Evolutionary conservation across 2,329 filamentous ascomycete genomes (phyloP), one percentile per base, ranked within the genome.

Genomic region (Epichloe uncinata): DNA sequence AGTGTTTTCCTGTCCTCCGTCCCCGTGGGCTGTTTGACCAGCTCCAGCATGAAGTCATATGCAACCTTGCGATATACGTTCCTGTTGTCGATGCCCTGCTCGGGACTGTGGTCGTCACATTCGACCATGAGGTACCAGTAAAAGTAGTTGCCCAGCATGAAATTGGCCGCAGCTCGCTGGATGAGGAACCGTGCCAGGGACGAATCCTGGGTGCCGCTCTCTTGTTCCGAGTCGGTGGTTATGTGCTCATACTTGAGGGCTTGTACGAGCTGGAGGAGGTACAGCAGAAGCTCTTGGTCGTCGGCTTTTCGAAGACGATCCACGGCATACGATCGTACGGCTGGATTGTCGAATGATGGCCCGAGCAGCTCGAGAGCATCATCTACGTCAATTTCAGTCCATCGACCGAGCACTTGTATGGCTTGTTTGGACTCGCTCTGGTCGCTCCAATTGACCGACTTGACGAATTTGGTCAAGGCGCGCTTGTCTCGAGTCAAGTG

Each of bases 81-180:
- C 43, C 87, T 84, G 61, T 91, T 85, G 50, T 83, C 81, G 4
- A 79, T 73, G 20, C 81, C 77, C 58, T 90, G 87, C 42, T 88
- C 84, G 3, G 81, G 80, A 56, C 85, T 89, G 52, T 75, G 73
- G 63, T 96, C 91, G 58, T 94, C 88, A 57, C 90, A 94, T 68
- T 98, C 94, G 1, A 98, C 93, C 82, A 96, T 96, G 2, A 98
- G 75, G 65, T 97, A 98, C 93, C 93, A 98, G 65, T 96, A 87
- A 49, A 98, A 80, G 67, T 94, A 95, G 63, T 95, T 98, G 33
- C 91, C 93, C 1, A 98, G 76, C 52, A 85, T 84, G 60, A 96
- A 87, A 61, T 95, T 97, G 54, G 84, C 81, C 13, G 87, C 85
- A 3, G 93, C 94, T 36, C 93, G 80, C 1, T 85, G 81, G 50